Evolutionary conservation across 805 yeast genomes (phyloP).

Genomic region (Ogataea saltuana): DNA sequence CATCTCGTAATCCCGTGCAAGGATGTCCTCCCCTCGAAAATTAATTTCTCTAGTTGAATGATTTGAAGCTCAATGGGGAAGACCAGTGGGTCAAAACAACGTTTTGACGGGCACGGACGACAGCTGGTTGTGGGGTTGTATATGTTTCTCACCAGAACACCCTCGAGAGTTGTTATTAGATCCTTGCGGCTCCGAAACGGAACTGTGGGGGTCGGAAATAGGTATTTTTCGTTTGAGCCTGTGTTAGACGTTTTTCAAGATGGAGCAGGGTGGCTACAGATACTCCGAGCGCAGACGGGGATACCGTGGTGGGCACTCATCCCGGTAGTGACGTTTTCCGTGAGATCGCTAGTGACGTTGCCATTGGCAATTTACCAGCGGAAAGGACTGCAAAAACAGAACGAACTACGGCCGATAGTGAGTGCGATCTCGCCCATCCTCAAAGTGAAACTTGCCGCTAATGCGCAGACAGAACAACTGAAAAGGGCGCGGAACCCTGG

Average conservation of each 20-base stretch:
- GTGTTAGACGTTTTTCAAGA: slow-evolving; percentile 21
- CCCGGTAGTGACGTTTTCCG: slow-evolving; percentile 66
- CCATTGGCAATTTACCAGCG: slow-evolving; percentile 81
- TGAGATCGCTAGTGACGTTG: slow-evolving; percentile 67
- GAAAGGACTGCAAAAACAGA: slow-evolving; percentile 66
- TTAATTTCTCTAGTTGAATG: neutral
- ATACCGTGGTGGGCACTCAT: slow-evolving; percentile 84
- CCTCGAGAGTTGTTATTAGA: neutral
- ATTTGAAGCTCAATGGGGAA: no score
- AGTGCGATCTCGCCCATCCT: slow-evolving; percentile 76
- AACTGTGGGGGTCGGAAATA: slow-evolving; percentile 1
- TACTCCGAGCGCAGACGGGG: slow-evolving; percentile 55
- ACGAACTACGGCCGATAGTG: slow-evolving; percentile 66
- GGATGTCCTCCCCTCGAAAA: neutral
- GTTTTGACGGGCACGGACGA: no score
- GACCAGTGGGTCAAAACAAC: no score
- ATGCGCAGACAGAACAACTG: slow-evolving; percentile 39
- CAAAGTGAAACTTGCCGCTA: slow-evolving; percentile 53
- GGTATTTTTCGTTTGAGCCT: slow-evolving; percentile 29
- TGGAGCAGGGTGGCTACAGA: slow-evolving; percentile 40
- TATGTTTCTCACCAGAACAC: neutral
- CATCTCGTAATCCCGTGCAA: neutral
- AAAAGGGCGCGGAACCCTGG: slow-evolving; percentile 25
- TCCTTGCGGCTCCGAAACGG: neutral
- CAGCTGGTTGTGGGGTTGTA: no score